Base-by-base conservation (phyloP, 1,284 basidiomycete species). In the Cronartium ribicola region DNA sequence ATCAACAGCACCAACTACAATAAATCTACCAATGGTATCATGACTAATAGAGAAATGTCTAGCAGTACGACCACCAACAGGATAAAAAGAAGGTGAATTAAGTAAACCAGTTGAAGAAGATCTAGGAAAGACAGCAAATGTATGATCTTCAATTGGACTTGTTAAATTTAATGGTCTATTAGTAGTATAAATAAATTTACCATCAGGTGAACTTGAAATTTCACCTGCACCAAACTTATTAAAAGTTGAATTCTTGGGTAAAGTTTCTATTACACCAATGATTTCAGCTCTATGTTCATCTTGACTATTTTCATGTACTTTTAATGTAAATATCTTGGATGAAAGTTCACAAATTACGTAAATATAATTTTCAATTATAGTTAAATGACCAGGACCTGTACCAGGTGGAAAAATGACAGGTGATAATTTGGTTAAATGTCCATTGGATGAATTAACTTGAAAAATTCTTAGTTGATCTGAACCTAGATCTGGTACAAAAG, bases 321-420 rank as follows among this genome's bases (percentile, higher is more conserved):
- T 13, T 7, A 66, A n/a, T 8, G 48, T 41, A 22, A 73, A 73
- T 14, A 73, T 64, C 22, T 59, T 20, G 46, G 41, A 66, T 11
- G 62, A 66, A 6, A 73, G 55, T 36, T 73, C 70, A 36, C 70
- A 66, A 14, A 73, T 39, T 11, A 73, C 20, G 44, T 73, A 73
- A 14, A 37, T 37, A 29, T 64, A 71, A 10, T 22, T 61, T 22
- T 57, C 51, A 7, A 37, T 36, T n/a, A 62, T 62, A 17, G 36
- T 37, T 17, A 73, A 40, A 65, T 73, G 63, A 11, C 70, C 51
- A 17, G 70, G 70, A 59, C 70, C 70, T 36, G 46, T 64, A 36
- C 70, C 70, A 3, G 63, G 48, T 20, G 62, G 29, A 10, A 73
- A 20, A n/a, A n/a, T 44, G 5, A 73, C 59, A 8, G 46, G 60